Base-by-base conservation (phyloP, 148 eudicot species). In the Rhododendron griersonianum region DNA sequence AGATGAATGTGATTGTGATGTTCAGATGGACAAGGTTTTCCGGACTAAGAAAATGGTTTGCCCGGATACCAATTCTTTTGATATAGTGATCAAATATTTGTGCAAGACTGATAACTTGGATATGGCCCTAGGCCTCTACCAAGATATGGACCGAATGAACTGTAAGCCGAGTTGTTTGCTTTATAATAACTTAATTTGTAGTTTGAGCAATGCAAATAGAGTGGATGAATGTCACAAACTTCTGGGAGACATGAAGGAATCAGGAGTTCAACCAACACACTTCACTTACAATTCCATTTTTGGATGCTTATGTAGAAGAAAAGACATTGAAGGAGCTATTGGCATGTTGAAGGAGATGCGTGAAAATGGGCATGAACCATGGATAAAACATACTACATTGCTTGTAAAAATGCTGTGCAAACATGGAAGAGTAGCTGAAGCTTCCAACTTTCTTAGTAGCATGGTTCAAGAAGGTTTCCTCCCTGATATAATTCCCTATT, bases 341-440 rank as follows among this genome's bases (percentile, higher is more conserved):
- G 85, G 50, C 85, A 80, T 94, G 78, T 79, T 95, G 85, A 93
- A 87, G 84, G 96, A 96, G 85, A 95, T 96, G 96, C 92, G 96
- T 83, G 47, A 82, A 83, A 57, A 87, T 87, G 94, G 93, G 83
- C 93, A 94, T 85, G 90, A 94, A 73, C 99, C 99, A 16, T 95
- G 99, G 99, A 96, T 95, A 86, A 96, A 96, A 85, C 85, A 96
- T 87, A 91, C 92, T 79, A 94, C 98, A n/a, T 85, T 92, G 86
- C 95, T 96, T 44, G 90, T 93, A 25, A 91, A 91, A 79, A 90
- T 89, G 81, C 90, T 96, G 16, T 94, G 93, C 86, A 88, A 87
- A 86, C 87, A 91, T 81, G 91, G 95, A 65, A 91, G 85, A 90
- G 94, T 87, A 33, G 75, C 30, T 51, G 97, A 96, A 88, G 98